Base-by-base conservation (phyloP, 139 green algal genomes). In the Yamagishiella unicocca region DNA sequence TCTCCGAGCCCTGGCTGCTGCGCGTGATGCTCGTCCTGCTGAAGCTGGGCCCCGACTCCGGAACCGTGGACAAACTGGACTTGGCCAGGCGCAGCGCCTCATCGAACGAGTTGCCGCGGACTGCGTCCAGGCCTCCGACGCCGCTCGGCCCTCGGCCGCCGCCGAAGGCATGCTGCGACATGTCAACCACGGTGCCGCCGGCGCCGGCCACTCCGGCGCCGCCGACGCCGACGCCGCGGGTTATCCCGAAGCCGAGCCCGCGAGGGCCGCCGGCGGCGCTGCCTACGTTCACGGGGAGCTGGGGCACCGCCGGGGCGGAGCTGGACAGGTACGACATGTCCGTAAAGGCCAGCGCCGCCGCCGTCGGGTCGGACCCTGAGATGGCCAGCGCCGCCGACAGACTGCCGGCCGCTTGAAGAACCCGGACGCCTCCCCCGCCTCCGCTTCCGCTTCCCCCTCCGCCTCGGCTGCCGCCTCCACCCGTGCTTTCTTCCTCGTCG, bases 61-160 rank as follows among this genome's bases (percentile, higher is more conserved):
- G 79, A 19, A 85, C 79, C 21, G 79, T 85, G 3, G 61, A 76
- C 14, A 85, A 42, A 12, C 61, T 76, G 29, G 53, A 24, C 40
- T 85, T 85, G 1, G 29, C 61, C 29, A 76, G 38, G 1, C 79
- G 37, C 6, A 85, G 61, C 19, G 79, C 79, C 14, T 62, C 79
- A n/a, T 85, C 61, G 4, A 76, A 75, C 14, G 61, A 76, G 42
- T 38, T 55, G n/a, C 79, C 29, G 14, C 37, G 37, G n/a, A n/a
- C n/a, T n/a, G n/a, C 55, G 40, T 4, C 37, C 19, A 5, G 10
- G 29, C 31, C 14, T 33, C 31, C 19, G 75, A 35, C 33, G 76
- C 53, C 53, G 76, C 12, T 55, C 19, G 33, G n/a, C n/a, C n/a
- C n/a, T n/a, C n/a, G n/a, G 33, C 42, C 35, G 33, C n/a, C 33